These are phyloP conservation scores for Thielaviopsis punctulata DNA, from an alignment of 2,329 filamentous ascomycete species.

Conservation along the genomic window DNA sequence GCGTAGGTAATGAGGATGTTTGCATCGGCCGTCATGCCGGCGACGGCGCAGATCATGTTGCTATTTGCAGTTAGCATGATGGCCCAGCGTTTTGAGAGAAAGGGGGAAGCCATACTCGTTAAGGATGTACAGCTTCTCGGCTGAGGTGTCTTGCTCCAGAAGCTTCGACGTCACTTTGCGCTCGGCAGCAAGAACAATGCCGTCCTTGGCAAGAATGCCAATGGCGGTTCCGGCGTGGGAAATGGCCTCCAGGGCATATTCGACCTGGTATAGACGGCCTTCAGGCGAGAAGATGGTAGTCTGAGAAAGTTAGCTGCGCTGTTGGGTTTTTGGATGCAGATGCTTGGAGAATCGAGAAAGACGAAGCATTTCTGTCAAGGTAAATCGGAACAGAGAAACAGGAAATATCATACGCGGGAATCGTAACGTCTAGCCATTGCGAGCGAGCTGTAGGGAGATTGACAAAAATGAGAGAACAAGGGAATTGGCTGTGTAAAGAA, in stretches of 20 bases:
- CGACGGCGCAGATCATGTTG: constrained; percentile 99
- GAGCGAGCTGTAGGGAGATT: constrained; percentile 16
- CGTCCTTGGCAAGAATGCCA: constrained; percentile 92
- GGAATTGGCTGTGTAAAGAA: not conserved
- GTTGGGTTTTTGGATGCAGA: not conserved
- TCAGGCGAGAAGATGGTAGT: constrained; percentile 99
- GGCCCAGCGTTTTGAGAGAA: not conserved
- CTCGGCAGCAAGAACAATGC: constrained; percentile 94
- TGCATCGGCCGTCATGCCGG: constrained; percentile 97
- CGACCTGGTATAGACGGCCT: constrained; percentile 94
- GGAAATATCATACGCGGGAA: constrained; percentile 56
- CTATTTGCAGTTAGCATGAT: constrained; percentile 26
- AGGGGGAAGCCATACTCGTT: constrained; percentile 58
- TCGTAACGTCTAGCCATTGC: constrained; percentile 94
- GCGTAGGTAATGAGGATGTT: constrained; percentile 99
- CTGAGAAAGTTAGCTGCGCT: too few species aligned
- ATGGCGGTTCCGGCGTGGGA: constrained; percentile 95
- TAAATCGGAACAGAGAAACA: too few species aligned
- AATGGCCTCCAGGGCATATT: constrained; percentile 97
- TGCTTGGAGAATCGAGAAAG: too few species aligned
- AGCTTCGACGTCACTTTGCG: constrained; percentile 98
- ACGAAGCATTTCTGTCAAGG: too few species aligned
- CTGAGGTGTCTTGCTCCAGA: constrained; percentile 96
- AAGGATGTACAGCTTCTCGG: constrained; percentile 98
- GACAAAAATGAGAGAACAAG: not conserved